Conservation (phyloP, 23 red algal species). For the Gracilaria gracilis region DNA sequence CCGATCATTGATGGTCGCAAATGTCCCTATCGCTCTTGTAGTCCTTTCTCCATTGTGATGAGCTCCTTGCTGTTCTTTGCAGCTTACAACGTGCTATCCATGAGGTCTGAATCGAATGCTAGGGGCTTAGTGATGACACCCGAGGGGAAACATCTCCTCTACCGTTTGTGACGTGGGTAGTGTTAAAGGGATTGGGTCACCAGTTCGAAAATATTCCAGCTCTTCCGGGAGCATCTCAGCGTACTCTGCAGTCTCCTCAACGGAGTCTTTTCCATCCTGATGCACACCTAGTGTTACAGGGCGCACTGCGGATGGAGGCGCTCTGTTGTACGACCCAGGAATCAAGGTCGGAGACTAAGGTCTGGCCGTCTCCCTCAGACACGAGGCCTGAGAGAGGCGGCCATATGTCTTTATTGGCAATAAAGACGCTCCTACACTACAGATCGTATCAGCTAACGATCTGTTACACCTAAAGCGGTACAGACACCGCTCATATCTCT, state of each 20-base stretch:
- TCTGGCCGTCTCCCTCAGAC: too few species aligned
- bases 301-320: too few species aligned
- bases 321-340: too few species aligned
- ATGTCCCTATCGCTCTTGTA: conserved; percentile 49
- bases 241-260: conserved; percentile 73
- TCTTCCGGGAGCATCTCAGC: conserved; percentile 73
- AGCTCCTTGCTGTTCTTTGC: conserved; percentile 7
- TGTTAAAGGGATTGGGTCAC: conserved; percentile 49
- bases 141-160: conserved; percentile 71
- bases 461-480: too few species aligned
- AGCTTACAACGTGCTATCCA: conserved; percentile 29
- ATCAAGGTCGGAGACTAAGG: too few species aligned
- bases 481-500: conserved; percentile 94
- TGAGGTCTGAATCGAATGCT: conserved; percentile 61
- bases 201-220: conserved; percentile 51
- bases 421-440: too few species aligned
- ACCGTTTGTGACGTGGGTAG: conserved; percentile 30
- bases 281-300: conserved; percentile 90
- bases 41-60: background rate
- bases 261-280: conserved; percentile 75
- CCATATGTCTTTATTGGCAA: too few species aligned
- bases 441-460: too few species aligned
- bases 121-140: conserved; percentile 64
- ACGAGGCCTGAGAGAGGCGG: too few species aligned
- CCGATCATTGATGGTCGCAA: conserved; percentile 25